These are phyloP conservation scores for Yamadazyma sp. DNA, from an alignment of 805 yeast genomes.

Conservation along the genomic window DNA sequence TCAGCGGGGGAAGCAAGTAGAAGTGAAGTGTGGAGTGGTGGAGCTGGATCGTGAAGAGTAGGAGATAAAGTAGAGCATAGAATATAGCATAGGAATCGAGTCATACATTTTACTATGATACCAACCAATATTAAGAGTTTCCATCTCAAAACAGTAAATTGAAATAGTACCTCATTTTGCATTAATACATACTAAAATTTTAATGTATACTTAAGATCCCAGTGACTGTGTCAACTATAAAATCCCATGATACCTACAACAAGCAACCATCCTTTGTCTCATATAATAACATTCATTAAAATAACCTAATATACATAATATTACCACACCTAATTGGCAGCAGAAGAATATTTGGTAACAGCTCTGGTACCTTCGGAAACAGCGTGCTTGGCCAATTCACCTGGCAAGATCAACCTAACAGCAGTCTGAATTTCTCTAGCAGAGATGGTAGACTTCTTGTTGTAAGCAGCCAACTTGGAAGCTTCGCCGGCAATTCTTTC, in stretches of 20 bases:
- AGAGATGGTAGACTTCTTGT: slow-evolving; percentile 96
- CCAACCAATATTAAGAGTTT: neutral
- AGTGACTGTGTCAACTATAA: too few species aligned
- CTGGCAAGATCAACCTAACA: slow-evolving; percentile 95
- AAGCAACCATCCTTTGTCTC: too few species aligned
- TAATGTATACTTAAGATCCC: too few species aligned
- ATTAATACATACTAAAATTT: too few species aligned
- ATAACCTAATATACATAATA: slow-evolving; percentile 13
- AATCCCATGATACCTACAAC: too few species aligned
- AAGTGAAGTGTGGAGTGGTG: too few species aligned
- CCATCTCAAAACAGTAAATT: neutral
- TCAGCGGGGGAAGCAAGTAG: neutral
- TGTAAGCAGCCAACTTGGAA: slow-evolving; percentile 97
- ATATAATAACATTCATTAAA: slow-evolving; percentile 15
- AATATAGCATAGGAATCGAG: too few species aligned
- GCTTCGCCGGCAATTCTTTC: slow-evolving; percentile 98
- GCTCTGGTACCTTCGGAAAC: slow-evolving; percentile 99
- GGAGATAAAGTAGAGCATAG: too few species aligned
- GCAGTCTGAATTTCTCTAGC: slow-evolving; percentile 99
- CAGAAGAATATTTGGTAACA: slow-evolving; percentile 92
- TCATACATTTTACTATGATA: too few species aligned
- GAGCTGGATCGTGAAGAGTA: too few species aligned
- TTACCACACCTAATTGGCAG: slow-evolving; percentile 30
- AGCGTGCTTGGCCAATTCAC: slow-evolving; percentile 98
- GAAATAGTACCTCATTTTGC: too few species aligned